A percentile compares a stretch with the other conserved stretches of the same genome.
Conservation (phyloP, 768 basidiomycete genomes). For the Suillus subluteus region DNA sequence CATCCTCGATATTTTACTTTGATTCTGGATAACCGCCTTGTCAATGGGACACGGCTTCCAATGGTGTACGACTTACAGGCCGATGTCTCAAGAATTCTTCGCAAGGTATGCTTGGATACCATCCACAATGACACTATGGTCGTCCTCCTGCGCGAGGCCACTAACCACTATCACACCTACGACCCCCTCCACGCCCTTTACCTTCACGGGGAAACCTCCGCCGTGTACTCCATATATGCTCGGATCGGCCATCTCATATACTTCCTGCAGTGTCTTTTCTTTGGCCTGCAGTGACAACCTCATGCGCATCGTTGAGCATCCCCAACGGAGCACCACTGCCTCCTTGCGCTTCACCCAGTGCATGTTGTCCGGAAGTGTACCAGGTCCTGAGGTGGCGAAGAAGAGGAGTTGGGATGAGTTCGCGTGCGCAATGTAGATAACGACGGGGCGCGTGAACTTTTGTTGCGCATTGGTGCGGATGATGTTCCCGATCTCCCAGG, state of each 20-base stretch:
- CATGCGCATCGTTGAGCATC: constrained; percentile 32
- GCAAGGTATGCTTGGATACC: constrained; percentile 31
- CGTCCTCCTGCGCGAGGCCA: constrained; percentile 34
- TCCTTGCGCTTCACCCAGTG: constrained; percentile 40
- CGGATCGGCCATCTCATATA: constrained; percentile 31
- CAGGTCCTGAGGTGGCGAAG: constrained; percentile 30
- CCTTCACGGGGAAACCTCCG: constrained; percentile 38
- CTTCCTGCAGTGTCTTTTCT: constrained; percentile 15
- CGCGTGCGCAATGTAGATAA: constrained; percentile 34
- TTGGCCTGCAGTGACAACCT: constrained; percentile 13
- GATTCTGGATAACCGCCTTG: neutral
- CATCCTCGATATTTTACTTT: neutral
- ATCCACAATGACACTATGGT: constrained; percentile 36
- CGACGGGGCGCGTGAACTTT: constrained; percentile 23
- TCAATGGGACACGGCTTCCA: neutral
- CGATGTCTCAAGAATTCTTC: neutral
- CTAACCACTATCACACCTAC: constrained; percentile 41
- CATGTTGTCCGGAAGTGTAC: constrained; percentile 36
- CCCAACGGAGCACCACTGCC: constrained; percentile 35
- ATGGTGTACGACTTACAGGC: constrained; percentile 3
- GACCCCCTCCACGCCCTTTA: constrained; percentile 36
- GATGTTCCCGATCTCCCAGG: constrained; percentile 35
- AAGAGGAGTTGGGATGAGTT: constrained; percentile 36
- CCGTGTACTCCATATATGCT: constrained; percentile 35
- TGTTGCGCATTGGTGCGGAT: constrained; percentile 27